Base-by-base conservation (phyloP, 768 basidiomycete species). In the Tricholoma sp. region DNA sequence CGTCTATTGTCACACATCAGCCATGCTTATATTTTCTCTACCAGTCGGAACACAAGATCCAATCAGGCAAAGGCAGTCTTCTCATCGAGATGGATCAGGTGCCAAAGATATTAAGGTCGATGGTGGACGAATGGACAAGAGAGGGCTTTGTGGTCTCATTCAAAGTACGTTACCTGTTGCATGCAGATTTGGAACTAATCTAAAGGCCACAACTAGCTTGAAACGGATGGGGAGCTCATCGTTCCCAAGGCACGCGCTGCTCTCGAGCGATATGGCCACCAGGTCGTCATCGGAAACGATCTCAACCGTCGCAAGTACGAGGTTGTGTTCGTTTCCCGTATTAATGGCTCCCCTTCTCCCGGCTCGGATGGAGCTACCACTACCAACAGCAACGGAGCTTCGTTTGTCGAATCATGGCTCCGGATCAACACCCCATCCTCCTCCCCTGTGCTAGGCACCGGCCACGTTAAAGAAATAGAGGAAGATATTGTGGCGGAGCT, bases 41-140 rank as follows among this genome's bases (percentile, higher is more conserved):
- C 39, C 31, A 97, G 96, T 89, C 93, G 1, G 94, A 93, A 72
- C 97, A 99, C 74, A 99, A 99, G 75, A 98, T 99, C 36, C 96
- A 98, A 66, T 97, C 94, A 0, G 91, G 92, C 29, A 94, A 96
- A 67, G 96, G 95, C 1, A 95, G 88, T 61, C 75, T 98, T 24
- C 82, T 84, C 47, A 90, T 98, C 55, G 95, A 98, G 70, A 99
- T 98, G 97, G 97, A 99, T 66, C 94, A 98, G 69, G 95, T 98
- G 0, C 97, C 97, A 7, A 99, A 99, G 72, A 87, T 98, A 34
- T 75, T 99, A 47, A 90, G 91, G 69, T 89, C 94, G 0, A 76
- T 99, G 74, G 94, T 98, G 6, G 85, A 89, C 45, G 93, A 98
- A 68, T 99, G 97, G 96, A 88, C 85, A 1, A 84, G 80, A 54